phyloP scores from a whole-genome alignment of 78 protist genomes.

The Tieghemostelium lacteum region DNA sequence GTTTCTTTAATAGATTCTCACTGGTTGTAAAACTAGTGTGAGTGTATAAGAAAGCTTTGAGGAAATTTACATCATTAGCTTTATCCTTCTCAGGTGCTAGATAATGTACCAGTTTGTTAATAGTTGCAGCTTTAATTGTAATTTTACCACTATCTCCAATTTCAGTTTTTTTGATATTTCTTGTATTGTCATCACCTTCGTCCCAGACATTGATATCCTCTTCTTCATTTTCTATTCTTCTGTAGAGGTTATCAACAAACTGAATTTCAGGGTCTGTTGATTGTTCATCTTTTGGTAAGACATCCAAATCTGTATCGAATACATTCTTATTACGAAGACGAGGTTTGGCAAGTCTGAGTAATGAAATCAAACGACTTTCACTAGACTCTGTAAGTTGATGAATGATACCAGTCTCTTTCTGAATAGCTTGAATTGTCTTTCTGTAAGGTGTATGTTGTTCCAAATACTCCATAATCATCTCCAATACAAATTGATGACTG shows the following conservation, averaged over 20 bases:
- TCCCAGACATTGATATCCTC: slow-evolving; percentile 76
- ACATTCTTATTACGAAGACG: slow-evolving; percentile 38
- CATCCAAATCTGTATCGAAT: slow-evolving; percentile 41
- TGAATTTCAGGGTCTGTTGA: slow-evolving; percentile 42
- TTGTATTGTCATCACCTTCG: slow-evolving; percentile 22
- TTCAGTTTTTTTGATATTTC: slow-evolving; percentile 47
- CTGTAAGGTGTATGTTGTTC: slow-evolving; percentile 43
- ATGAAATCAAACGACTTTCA: slow-evolving; percentile 48
- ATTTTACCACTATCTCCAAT: neutral
- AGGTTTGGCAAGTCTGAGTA: slow-evolving; percentile 50
- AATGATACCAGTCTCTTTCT: slow-evolving; percentile 56
- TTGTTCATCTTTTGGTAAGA: slow-evolving; percentile 23
- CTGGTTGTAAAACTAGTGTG: slow-evolving; percentile 40
- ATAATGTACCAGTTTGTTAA: slow-evolving; percentile 50
- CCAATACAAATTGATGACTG: slow-evolving; percentile 65
- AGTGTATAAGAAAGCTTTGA: slow-evolving; percentile 52
- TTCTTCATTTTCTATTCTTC: slow-evolving; percentile 23
- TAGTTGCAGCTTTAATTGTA: slow-evolving; percentile 45
- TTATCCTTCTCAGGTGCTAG: slow-evolving; percentile 36
- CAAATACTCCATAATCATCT: slow-evolving; percentile 66
- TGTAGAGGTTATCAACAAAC: slow-evolving; percentile 56
- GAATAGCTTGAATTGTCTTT: slow-evolving; percentile 31
- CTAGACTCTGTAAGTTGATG: slow-evolving; percentile 58
- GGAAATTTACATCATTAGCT: slow-evolving; percentile 14
- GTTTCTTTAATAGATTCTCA: slow-evolving; percentile 60